Base-by-base conservation (phyloP, 139 green algal species). In the Chlorella ohadii region DNA sequence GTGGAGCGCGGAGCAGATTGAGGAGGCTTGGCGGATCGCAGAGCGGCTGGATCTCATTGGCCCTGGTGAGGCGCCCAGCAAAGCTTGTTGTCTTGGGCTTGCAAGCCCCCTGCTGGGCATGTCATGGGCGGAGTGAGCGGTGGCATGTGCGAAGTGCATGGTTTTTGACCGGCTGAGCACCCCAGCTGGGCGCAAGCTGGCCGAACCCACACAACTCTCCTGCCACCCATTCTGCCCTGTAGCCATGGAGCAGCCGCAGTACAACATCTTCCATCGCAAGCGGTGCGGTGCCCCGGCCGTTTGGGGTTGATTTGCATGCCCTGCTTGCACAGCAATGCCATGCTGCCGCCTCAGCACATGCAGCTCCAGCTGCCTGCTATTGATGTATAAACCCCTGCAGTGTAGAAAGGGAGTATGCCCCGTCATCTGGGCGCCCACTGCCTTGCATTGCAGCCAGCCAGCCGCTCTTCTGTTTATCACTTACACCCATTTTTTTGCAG, bases 191-290 rank as follows among this genome's bases (percentile, higher is more conserved):
- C 44, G 64, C 64, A 33, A 33, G 16, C 20, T 66, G 59, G 59
- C 25, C 25, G 1, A 2, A 20, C 22, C 13, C 64, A 71, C 27
- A 31, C n/a, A 67, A 33, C 61, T 9, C n/a, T 67, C 23, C 63
- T 36, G 28, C 63, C 61, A 2, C 23, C 7, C 61, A 67, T 67
- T 6, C 7, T n/a, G 23, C 47, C 55, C 31, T 61, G 55, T 55
- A 81, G 67, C 84, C 16, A 83, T 94, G 59, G 95, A 98, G 81
- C 95, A 98, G 89, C 92, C 94, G 0, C 88, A 98, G 85, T 98
- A 98, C 92, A 97, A 98, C 88, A 44, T 98, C 27, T 91, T 98
- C 51, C 75, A 93, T 11, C 79, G 95, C 20, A 78, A 92, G 4
- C 90, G 93, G 81, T 20, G 34, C 83, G 72, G 41, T 20, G 19